A percentile compares a stretch with the other conserved stretches of the same genome.
These are phyloP conservation scores for Globisporangium nagaii DNA, from an alignment of 352 stramenopile species.

Conservation along the genomic window DNA sequence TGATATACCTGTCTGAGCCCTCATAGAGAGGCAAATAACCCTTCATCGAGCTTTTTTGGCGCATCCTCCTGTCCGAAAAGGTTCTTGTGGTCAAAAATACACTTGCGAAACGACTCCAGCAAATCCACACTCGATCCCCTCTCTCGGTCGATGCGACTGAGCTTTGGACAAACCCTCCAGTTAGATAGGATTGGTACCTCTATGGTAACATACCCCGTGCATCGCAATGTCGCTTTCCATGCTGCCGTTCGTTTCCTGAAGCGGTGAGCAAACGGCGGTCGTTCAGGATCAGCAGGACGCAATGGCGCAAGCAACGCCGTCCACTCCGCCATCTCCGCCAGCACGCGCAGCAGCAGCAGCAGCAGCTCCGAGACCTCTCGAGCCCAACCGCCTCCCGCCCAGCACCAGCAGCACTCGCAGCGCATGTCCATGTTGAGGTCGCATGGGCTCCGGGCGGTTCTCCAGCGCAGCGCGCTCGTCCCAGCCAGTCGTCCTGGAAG, in stretches of 20 bases:
- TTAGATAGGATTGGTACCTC: too few species aligned
- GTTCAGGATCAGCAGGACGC: not conserved
- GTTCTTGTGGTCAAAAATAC: conserved; percentile 9
- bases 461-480: conserved; percentile 7
- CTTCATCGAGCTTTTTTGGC: not conserved
- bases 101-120: not conserved
- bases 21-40: not conserved
- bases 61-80: not conserved
- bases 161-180: not conserved
- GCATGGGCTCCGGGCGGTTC: conserved; percentile 1
- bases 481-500: conserved; percentile 1
- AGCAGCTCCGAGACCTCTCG: not conserved
- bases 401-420: not conserved
- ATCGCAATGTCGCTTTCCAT: not conserved
- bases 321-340: not conserved
- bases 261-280: not conserved
- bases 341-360: not conserved
- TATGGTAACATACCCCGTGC: not conserved
- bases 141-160: not conserved
- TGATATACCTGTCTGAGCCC: not conserved
- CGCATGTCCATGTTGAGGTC: conserved; percentile 3
- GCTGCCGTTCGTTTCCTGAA: not conserved
- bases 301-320: too few species aligned
- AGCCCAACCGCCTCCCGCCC: not conserved
- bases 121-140: not conserved